Percentiles rank a stretch among this genome's conserved stretches.
phyloP scores from a whole-genome alignment of 768 basidiomycete genomes.

The Tremella mesenterica region DNA sequence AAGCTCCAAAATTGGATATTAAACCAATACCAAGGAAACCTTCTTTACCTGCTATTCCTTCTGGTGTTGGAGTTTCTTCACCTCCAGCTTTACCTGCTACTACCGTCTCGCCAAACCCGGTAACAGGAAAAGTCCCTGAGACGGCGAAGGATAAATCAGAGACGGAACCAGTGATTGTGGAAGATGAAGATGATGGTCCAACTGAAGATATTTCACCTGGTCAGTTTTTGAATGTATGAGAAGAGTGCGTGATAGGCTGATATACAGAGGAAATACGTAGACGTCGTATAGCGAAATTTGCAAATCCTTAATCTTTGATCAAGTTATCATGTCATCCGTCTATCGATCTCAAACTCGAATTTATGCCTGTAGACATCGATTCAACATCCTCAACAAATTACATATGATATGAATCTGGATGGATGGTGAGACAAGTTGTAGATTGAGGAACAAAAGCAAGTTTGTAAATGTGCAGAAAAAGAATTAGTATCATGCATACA shows the following conservation, averaged over 20 bases:
- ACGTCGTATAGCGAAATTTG: conserved; percentile 1
- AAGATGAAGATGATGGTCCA: conserved; percentile 45
- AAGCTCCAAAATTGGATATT: conserved; percentile 22
- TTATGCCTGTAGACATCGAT: no score
- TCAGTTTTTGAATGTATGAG: conserved; percentile 44
- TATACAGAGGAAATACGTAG: neutral
- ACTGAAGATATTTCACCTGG: conserved; percentile 62
- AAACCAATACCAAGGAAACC: neutral
- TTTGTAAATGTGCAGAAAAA: neutral
- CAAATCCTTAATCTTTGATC: no score
- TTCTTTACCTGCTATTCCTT: conserved; percentile 1
- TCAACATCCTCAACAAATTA: no score
- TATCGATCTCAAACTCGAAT: no score
- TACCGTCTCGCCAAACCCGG: neutral
- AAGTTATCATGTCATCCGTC: no score
- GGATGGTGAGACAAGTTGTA: no score
- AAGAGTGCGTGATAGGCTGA: neutral
- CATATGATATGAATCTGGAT: no score
- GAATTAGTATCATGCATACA: conserved; percentile 1
- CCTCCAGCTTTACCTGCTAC: neutral
- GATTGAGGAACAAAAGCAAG: neutral
- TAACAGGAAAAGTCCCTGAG: conserved; percentile 1
- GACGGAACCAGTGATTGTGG: conserved; percentile 31
- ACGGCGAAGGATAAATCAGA: conserved; percentile 8
- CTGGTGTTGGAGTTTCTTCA: conserved; percentile 9